These are phyloP conservation scores for Xylariaceae sp. DNA, from an alignment of 2,329 filamentous ascomycete species.

Conservation along the genomic window DNA sequence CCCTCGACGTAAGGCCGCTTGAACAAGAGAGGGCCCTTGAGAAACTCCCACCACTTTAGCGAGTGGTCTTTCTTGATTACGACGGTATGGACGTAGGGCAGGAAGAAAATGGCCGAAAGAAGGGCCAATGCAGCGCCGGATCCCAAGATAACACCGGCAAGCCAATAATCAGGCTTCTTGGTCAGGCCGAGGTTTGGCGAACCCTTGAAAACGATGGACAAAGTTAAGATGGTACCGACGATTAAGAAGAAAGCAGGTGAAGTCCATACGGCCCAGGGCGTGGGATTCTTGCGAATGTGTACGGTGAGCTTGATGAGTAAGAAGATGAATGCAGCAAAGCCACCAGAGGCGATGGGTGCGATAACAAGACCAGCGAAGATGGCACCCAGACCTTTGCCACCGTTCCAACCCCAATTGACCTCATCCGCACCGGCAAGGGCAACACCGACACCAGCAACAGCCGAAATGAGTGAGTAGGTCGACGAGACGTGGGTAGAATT, in stretches of 20 bases:
- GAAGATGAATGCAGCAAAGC: constrained; percentile 66
- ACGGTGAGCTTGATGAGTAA: constrained; percentile 68
- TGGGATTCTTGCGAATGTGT: constrained; percentile 66
- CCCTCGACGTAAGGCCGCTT: constrained; percentile 52
- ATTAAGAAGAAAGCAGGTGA: constrained; percentile 76
- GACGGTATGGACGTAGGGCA: constrained; percentile 63
- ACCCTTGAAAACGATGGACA: constrained; percentile 79
- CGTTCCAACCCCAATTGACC: constrained; percentile 68
- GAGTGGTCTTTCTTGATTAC: constrained; percentile 66
- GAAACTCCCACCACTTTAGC: constrained; percentile 59
- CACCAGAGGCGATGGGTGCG: constrained; percentile 63
- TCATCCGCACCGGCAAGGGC: constrained; percentile 58
- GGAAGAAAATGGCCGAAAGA: constrained; percentile 65
- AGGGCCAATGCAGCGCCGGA: constrained; percentile 56
- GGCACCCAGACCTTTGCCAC: constrained; percentile 64
- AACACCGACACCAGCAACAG: constrained; percentile 66
- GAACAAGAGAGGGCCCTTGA: constrained; percentile 62
- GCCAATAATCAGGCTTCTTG: constrained; percentile 65
- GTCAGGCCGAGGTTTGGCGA: constrained; percentile 63
- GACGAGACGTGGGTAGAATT: constrained; percentile 71
- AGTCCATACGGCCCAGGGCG: constrained; percentile 68
- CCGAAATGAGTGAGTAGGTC: constrained; percentile 67
- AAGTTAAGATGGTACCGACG: constrained; percentile 67
- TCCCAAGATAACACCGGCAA: constrained; percentile 63
- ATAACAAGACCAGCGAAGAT: constrained; percentile 70